Base-by-base conservation (phyloP, 768 basidiomycete genomes). In the Naganishia antarctica region DNA sequence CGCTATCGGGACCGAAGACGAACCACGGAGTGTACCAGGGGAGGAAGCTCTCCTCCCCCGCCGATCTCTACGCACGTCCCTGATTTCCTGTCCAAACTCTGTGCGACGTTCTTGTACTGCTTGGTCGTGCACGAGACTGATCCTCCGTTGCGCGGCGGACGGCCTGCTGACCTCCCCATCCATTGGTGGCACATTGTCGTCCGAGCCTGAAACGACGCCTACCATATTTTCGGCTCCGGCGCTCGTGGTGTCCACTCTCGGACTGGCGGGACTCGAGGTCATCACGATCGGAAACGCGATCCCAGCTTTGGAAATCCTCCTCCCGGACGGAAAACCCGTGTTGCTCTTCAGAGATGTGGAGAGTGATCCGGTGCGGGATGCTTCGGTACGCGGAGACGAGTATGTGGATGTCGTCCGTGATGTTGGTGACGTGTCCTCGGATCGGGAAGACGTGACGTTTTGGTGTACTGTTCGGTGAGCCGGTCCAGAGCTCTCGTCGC, bases 261-360 rank as follows among this genome's bases (percentile, higher is more conserved):
- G 53, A 18, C 53, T 57, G n/a, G 53, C 53, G 9, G 53, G 53
- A 40, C 31, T 40, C 18, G 53, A 57, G 40, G 53, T 40, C 53
- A 57, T 57, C 4, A 25, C 23, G 32, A 57, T 57, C 53, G 53
- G 53, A 15, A 57, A 57, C 15, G 53, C 16, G 3, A 57, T 13
- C 8, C 32, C 53, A n/a, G 34, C n/a, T 57, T 57, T 57, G 3
- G 50, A 51, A 6, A 32, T 8, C 31, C 31, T 51, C 29, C 50
- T 51, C 29, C 15, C 21, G 11, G 50, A 18, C 3, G 31, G 3
- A 31, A 13, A 25, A 15, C 37, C 23, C 23, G 53, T 25, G 3
- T 37, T 26, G 53, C 53, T 41, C 37, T 57, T 57, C 3, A 57
- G 37, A 3, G 53, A 57, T 12, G 53, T 23, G 6, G 32, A 40